Evolutionary conservation across 768 basidiomycete genomes (phyloP).

Genomic region (Naganishia antarctica): DNA sequence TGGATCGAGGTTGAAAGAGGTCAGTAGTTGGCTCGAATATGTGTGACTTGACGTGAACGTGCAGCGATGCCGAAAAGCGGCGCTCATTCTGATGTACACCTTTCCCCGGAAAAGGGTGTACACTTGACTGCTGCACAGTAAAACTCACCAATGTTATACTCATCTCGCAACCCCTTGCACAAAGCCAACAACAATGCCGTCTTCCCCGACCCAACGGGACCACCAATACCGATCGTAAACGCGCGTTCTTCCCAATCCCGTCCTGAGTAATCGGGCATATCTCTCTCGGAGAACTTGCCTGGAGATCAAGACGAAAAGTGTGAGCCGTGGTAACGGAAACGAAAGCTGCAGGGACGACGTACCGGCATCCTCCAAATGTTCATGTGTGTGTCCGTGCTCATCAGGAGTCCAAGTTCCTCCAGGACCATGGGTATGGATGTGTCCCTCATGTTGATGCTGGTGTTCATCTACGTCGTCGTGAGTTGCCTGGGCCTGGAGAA

Average conservation of each 20-base stretch:
- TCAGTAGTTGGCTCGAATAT: too few relatives aligned
- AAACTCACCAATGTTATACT: conserved; percentile 80
- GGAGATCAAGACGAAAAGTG: neutral
- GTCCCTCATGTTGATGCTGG: conserved; percentile 31
- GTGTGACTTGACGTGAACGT: too few relatives aligned
- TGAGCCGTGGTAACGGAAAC: neutral
- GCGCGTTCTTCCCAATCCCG: conserved; percentile 88
- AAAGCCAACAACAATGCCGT: conserved; percentile 88
- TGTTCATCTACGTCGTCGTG: conserved; percentile 35
- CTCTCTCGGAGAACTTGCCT: conserved; percentile 90
- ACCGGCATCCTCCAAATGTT: conserved; percentile 86
- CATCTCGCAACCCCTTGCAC: conserved; percentile 70
- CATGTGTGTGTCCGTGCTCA: conserved; percentile 94
- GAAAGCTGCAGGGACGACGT: conserved; percentile 29
- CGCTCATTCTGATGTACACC: too few relatives aligned
- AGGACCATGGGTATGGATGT: conserved; percentile 57
- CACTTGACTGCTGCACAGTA: neutral
- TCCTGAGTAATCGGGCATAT: conserved; percentile 77
- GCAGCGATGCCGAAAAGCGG: too few relatives aligned
- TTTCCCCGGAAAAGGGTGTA: too few relatives aligned
- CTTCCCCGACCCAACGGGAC: conserved; percentile 97
- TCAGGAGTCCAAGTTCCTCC: conserved; percentile 49
- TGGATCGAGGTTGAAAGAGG: conserved; percentile 43
- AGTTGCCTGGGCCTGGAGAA: conserved; percentile 38
- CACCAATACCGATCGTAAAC: conserved; percentile 97